Evolutionary conservation across 2,329 filamentous ascomycete genomes (phyloP), one percentile per base, ranked within the genome.

Genomic region (Penicillium brevicompactum): DNA sequence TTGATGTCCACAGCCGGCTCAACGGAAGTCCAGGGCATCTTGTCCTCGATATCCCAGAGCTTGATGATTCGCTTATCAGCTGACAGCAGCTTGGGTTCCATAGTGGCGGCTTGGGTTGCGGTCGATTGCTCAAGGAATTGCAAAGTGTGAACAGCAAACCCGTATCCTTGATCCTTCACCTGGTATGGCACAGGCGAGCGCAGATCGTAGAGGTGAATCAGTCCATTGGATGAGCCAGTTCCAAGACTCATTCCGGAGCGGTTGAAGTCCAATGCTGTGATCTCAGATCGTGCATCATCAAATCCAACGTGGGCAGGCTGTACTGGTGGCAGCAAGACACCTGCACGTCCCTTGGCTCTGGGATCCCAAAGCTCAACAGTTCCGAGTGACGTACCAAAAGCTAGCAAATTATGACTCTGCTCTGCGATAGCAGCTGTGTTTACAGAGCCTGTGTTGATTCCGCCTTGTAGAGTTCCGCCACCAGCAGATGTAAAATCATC

Each of bases 321-420:
- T 6, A 72, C 59, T 4, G 82, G 82, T 1, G 80, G 83, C 11
- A 87, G 82, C 2, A 99, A 79, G 16, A 93, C 82, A 14, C 91
- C 92, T 10, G 93, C 89, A 54, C 91, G 83, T 51, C 88, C 88
- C 69, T 91, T 88, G 30, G 90, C 92, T 56, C 94, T 84, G 1
- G 92, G 84, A 70, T 99, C 94, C 91, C 92, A 99, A 68, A 97
- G 93, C 71, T 99, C 94, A 24, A 97, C 91, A 1, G 93, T 96
- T n/a, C 94, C 93, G 53, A 94, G 79, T 2, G 91, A 92, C 1
- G 94, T 99, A 49, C 95, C 94, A 67, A 99, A 99, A 0, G 93
- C 92, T 32, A 92, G 82, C 4, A 99, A 80, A 53, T 94, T 94
- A 72, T 99, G 94, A 46, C 90, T 92, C 40, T 88, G 84, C 70